These are phyloP conservation scores for Spencermartinsiella ligniputridi DNA, from an alignment of 1,139 yeast genomes.

Conservation along the genomic window DNA sequence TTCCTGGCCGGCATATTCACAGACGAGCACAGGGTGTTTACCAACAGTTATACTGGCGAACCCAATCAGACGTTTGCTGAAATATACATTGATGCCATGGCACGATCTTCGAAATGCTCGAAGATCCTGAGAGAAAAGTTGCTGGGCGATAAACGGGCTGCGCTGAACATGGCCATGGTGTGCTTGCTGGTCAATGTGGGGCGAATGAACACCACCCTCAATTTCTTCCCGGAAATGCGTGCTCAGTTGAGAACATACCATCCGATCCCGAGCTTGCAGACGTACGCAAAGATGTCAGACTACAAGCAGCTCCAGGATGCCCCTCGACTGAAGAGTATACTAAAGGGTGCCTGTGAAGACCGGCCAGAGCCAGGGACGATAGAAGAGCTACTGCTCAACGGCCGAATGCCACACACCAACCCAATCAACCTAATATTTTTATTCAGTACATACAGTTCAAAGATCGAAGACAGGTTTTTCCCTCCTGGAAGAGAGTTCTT, in stretches of 20 bases:
- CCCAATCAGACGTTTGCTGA: slow-evolving; percentile 66
- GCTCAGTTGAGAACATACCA: slow-evolving; percentile 89
- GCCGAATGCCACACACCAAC: slow-evolving; percentile 48
- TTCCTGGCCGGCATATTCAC: slow-evolving; percentile 63
- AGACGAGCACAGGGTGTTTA: slow-evolving; percentile 62
- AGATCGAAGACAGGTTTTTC: slow-evolving; percentile 42
- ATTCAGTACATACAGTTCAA: slow-evolving; percentile 59
- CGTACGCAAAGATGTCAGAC: slow-evolving; percentile 48
- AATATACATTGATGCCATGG: slow-evolving; percentile 73
- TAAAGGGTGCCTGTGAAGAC: slow-evolving; percentile 70
- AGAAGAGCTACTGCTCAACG: slow-evolving; percentile 39
- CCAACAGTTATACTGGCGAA: slow-evolving; percentile 45
- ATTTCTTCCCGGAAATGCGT: slow-evolving; percentile 95
- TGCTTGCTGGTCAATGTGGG: slow-evolving; percentile 89
- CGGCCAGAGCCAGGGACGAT: slow-evolving; percentile 50
- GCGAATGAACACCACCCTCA: slow-evolving; percentile 89
- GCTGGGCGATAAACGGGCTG: slow-evolving; percentile 59
- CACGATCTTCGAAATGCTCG: slow-evolving; percentile 80
- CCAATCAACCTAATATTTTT: slow-evolving; percentile 73
- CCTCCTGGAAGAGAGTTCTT: slow-evolving; percentile 43
- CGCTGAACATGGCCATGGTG: slow-evolving; percentile 69
- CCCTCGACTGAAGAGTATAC: slow-evolving; percentile 82
- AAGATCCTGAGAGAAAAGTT: slow-evolving; percentile 76
- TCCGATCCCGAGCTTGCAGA: slow-evolving; percentile 85
- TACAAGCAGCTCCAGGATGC: slow-evolving; percentile 89